These are phyloP conservation scores for Termitomyces heimii DNA, from an alignment of 768 basidiomycete species.

Conservation along the genomic window DNA sequence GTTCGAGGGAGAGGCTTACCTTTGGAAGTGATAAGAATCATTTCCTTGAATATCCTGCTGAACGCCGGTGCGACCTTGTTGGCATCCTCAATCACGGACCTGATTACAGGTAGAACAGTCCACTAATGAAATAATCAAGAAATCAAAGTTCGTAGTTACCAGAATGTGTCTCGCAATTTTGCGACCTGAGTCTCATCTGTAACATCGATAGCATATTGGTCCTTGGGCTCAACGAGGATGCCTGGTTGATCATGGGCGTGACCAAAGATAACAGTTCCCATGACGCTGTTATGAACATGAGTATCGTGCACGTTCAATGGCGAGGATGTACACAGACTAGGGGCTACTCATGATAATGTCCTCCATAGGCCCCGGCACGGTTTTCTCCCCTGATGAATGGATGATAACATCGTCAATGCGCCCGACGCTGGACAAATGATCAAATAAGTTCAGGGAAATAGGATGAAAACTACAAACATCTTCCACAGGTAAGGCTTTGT, in stretches of 20 bases:
- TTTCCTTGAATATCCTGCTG: too few species aligned
- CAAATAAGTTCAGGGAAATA: not conserved
- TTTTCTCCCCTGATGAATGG: too few species aligned
- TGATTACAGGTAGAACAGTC: conserved; percentile 5
- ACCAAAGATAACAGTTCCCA: conserved; percentile 33
- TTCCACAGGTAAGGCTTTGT: conserved; percentile 28
- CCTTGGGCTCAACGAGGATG: conserved; percentile 18
- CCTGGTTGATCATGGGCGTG: conserved; percentile 22
- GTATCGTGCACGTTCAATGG: not conserved
- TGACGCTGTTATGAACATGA: not conserved
- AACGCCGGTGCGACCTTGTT: too few species aligned
- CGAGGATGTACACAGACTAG: too few species aligned
- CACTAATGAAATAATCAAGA: not conserved
- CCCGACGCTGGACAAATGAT: too few species aligned
- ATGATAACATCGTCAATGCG: too few species aligned
- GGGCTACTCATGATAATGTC: too few species aligned
- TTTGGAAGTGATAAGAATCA: too few species aligned
- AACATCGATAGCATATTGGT: conserved; percentile 16
- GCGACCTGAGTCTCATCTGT: conserved; percentile 13
- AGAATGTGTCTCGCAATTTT: conserved; percentile 26
- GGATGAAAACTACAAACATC: conserved; percentile 17
- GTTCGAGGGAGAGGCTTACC: too few species aligned
- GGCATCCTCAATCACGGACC: too few species aligned
- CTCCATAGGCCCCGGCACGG: too few species aligned
- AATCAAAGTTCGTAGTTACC: conserved; percentile 18